phyloP scores from a whole-genome alignment of 2,329 filamentous ascomycete genomes.

The Pseudocercospora macadamiae region DNA sequence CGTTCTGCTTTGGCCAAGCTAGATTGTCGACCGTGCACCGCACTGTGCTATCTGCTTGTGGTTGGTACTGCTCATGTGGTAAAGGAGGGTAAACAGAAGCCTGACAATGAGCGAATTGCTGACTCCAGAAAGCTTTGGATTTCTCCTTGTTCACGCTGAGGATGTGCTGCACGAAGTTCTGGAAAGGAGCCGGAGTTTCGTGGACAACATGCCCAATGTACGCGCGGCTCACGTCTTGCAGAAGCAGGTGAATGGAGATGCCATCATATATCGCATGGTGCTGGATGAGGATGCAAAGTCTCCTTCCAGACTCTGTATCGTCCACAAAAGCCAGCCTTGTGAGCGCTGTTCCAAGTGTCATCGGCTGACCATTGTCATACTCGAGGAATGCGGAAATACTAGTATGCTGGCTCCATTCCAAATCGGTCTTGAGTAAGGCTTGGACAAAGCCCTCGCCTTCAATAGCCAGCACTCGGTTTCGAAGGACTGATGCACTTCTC shows the following conservation, averaged over 20 bases:
- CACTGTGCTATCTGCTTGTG: slow-evolving; percentile 33
- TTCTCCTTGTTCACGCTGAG: neutral
- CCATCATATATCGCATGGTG: slow-evolving; percentile 28
- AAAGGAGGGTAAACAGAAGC: slow-evolving; percentile 38
- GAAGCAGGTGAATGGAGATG: slow-evolving; percentile 19
- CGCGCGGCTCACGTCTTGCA: neutral
- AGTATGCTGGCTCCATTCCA: slow-evolving; percentile 10
- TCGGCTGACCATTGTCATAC: neutral
- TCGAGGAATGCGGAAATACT: slow-evolving; percentile 1
- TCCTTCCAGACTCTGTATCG: neutral
- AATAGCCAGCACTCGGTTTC: neutral
- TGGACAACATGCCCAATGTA: neutral
- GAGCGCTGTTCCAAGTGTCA: slow-evolving; percentile 9
- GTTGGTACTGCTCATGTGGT: slow-evolving; percentile 28
- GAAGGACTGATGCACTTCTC: neutral
- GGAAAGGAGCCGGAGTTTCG: neutral
- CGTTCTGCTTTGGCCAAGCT: slow-evolving; percentile 17
- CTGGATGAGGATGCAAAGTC: slow-evolving; percentile 16
- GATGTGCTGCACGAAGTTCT: neutral
- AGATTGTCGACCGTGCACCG: slow-evolving; percentile 21
- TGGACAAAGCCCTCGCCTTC: neutral
- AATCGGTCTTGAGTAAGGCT: neutral
- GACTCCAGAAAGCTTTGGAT: slow-evolving; percentile 4
- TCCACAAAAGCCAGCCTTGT: slow-evolving; percentile 4
- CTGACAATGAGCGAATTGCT: slow-evolving; percentile 24